Base-by-base conservation (phyloP, 257 asterid genomes). In the Salvia hispanica region DNA sequence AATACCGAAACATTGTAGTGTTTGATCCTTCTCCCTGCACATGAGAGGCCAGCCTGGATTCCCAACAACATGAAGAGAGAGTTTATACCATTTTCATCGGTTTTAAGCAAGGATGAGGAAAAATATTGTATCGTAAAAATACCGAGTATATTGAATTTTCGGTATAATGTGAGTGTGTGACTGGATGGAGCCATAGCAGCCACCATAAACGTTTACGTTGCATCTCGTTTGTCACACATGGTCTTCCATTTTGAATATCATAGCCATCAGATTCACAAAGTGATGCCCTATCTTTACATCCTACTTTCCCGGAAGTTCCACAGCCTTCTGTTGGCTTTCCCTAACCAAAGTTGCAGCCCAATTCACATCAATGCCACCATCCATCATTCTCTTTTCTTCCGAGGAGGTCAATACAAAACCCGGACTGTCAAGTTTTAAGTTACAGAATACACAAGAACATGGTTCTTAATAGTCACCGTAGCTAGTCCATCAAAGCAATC, bases 201-300 rank as follows among this genome's bases (percentile, higher is more conserved):
- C 7, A 43, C 55, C 61, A 70, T 61, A 55, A 78, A 76, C 25
- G 66, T 28, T 13, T 76, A 76, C 25, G 66, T 28, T 13, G 73
- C 13, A 34, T 73, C 80, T 66, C 64, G 78, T 67, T 89, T 95
- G 59, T 83, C 86, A 60, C 86, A 78, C 83, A 84, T 81, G 84
- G 81, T 60, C 84, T 77, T 58, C 77, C 76, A 48, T 64, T 68
- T 57, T 67, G 76, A 34, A 43, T 44, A 47, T 47, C 79, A 74
- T 3, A 21, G 53, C 40, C 72, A 64, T 65, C 74, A 15, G 79
- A 68, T 64, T 76, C 86, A 56, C 69, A 59, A 40, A 71, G 57
- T 37, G 76, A 71, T 12, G 57, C 59, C 60, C 67, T 18, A 60
- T 45, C 64, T 48, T 67, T 21, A 12, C 55, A 42, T 37, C 53